A percentile compares a stretch with the other conserved stretches of the same genome.
Evolutionary conservation across 306 rosid species (phyloP).

Genomic region (Alnus rubra): DNA sequence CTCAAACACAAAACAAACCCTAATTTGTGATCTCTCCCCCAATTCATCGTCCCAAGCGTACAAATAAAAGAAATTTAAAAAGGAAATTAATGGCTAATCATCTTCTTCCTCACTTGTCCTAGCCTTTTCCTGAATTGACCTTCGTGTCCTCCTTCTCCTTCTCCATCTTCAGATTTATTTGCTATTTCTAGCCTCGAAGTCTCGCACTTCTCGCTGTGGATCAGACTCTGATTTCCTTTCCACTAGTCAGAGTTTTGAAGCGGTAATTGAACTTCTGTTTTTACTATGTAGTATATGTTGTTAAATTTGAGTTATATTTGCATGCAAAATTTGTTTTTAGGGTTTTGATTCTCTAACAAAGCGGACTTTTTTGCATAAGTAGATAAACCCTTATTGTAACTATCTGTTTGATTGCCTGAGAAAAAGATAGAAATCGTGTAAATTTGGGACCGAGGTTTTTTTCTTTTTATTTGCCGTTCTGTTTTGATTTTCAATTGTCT

Average conservation of each 20-base stretch:
- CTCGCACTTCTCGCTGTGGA: constrained; percentile 31
- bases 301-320: neutral
- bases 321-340: neutral
- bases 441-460: neutral
- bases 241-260: constrained; percentile 18
- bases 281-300: constrained; percentile 14
- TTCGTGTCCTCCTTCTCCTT: neutral
- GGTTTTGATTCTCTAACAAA: neutral
- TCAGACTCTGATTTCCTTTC: constrained; percentile 42
- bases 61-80: neutral
- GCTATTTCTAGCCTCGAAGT: constrained; percentile 13
- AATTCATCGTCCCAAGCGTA: constrained; percentile 8
- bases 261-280: constrained; percentile 33
- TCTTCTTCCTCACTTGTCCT: constrained; percentile 18
- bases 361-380: neutral
- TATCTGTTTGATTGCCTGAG: constrained; percentile 11
- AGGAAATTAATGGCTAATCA: constrained; percentile 13
- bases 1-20: constrained; percentile 54
- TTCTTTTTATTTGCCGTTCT: neutral
- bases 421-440: neutral
- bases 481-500: neutral
- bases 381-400: neutral
- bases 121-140: constrained; percentile 21
- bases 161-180: neutral
- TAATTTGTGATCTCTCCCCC: constrained; percentile 40